Conservation (phyloP, 2,329 filamentous ascomycete genomes). For the Podosphaera fusca region DNA sequence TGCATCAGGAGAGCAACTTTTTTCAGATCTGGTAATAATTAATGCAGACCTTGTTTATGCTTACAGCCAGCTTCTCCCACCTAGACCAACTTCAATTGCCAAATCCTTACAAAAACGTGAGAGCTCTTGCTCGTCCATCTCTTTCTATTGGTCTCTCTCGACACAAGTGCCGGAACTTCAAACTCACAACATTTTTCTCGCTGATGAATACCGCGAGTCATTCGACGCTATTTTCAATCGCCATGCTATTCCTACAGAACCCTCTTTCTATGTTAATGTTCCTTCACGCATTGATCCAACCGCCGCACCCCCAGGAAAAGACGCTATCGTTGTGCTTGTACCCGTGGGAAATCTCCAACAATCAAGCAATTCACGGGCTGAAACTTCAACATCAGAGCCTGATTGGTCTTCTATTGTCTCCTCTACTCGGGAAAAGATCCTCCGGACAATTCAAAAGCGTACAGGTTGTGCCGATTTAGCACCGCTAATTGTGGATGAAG, state of each 20-base stretch:
- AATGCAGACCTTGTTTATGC: slow-evolving; percentile 57
- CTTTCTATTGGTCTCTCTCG: slow-evolving; percentile 52
- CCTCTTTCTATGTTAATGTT: slow-evolving; percentile 58
- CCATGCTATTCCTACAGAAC: slow-evolving; percentile 40
- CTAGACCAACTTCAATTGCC: slow-evolving; percentile 14
- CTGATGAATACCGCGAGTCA: slow-evolving; percentile 46
- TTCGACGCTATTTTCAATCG: slow-evolving; percentile 56
- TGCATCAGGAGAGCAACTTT: slow-evolving; percentile 30
- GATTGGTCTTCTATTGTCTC: slow-evolving; percentile 39
- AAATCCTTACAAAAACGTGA: slow-evolving; percentile 23
- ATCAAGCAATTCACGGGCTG: slow-evolving; percentile 17
- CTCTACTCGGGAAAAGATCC: slow-evolving; percentile 34
- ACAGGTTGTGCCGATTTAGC: slow-evolving; percentile 29
- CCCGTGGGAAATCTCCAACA: slow-evolving; percentile 44
- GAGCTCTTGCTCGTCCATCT: slow-evolving; percentile 49
- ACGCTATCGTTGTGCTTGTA: slow-evolving; percentile 46
- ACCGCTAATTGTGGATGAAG: slow-evolving; percentile 24
- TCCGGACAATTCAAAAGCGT: slow-evolving; percentile 34
- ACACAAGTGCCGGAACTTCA: slow-evolving; percentile 36
- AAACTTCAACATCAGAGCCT: slow-evolving; percentile 19
- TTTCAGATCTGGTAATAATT: slow-evolving; percentile 42
- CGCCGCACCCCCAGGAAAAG: slow-evolving; percentile 41
- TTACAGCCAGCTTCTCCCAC: slow-evolving; percentile 40
- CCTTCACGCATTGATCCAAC: slow-evolving; percentile 44
- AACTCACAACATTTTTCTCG: slow-evolving; percentile 58